Percentiles rank a stretch among this genome's conserved stretches.
Evolutionary conservation across 2,329 filamentous ascomycete genomes (phyloP).

Genomic region (Colletotrichum graminicola): DNA sequence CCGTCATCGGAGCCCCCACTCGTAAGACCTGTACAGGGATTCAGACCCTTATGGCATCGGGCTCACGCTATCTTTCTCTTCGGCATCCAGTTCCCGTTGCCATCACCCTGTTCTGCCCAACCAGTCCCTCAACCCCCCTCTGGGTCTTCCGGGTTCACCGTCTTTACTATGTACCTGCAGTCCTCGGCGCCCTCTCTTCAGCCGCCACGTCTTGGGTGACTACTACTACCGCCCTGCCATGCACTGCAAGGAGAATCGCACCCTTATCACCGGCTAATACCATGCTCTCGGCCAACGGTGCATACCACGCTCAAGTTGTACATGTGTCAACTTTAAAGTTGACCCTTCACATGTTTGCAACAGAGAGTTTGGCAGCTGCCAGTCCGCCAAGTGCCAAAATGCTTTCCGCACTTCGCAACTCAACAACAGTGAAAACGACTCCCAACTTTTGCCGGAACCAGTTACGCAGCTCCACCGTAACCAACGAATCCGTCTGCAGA

Average conservation of each 20-base stretch:
- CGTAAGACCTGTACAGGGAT: slow-evolving; percentile 28
- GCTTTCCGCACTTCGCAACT: slow-evolving; percentile 29
- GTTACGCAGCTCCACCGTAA: slow-evolving; percentile 44
- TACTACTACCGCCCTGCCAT: slow-evolving; percentile 5
- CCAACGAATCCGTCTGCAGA: slow-evolving; percentile 44
- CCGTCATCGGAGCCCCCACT: slow-evolving; percentile 30
- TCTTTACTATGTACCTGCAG: not conserved
- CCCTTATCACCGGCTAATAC: not conserved
- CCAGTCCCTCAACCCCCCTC: no score
- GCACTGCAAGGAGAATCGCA: slow-evolving; percentile 2
- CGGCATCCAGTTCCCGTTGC: not conserved
- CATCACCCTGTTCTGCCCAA: not conserved
- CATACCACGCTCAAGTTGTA: not conserved
- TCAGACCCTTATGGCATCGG: not conserved
- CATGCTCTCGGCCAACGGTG: not conserved
- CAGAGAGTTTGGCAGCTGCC: slow-evolving; percentile 16
- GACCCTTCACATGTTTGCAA: not conserved
- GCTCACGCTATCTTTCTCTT: slow-evolving; percentile 5
- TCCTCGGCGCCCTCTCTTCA: not conserved
- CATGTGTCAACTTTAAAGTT: not conserved
- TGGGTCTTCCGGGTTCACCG: no score
- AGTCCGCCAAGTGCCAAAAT: slow-evolving; percentile 1
- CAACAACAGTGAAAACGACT: slow-evolving; percentile 30
- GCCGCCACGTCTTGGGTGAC: slow-evolving; percentile 30
- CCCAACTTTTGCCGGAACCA: slow-evolving; percentile 44